Base-by-base conservation (phyloP, 805 yeast genomes). In the Metschnikowia amazonensis region DNA sequence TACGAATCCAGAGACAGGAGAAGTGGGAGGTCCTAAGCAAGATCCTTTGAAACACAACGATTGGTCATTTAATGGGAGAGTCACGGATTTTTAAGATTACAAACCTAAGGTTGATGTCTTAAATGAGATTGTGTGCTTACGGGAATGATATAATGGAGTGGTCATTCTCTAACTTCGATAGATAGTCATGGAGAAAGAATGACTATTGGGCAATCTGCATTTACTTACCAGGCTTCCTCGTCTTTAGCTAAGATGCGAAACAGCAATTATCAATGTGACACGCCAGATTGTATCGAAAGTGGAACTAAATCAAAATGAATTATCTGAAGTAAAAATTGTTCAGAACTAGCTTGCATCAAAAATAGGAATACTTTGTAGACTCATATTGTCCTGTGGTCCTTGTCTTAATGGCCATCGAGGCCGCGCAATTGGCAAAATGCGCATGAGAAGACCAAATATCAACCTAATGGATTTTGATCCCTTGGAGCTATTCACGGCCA, bases 21-120 rank as follows among this genome's bases (percentile, higher is more conserved):
- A 94, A 66, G 74, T 84, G 18, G 96, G 96, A 39, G 99, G 99
- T 0, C 99, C 99, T 21, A 94, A 94, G 60, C 98, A 94, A 64
- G 97, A 94, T 60, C 99, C 99, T 0, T 74, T 89, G 52, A 80
- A 82, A 57, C 92, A 88, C 57, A 65, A 65, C 42, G 98, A 90
- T 58, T 94, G 95, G 80, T 84, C 97, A 7, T 94, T 84, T 65
- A 92, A 94, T 60, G 99, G 99, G 0, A 79, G 98, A 61, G 97
- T 89, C 25, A 92, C 98, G 1, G 99, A 94, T 63, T 94, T 94
- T 60, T 94, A 55, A 29, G n/a, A n/a, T n/a, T n/a, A n/a, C n/a
- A n/a, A n/a, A n/a, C n/a, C n/a, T n/a, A n/a, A n/a, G n/a, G 17
- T 20, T 21, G 24, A 21, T 16, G 3, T 30, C 16, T 21, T 32